Base-by-base conservation (phyloP, 2,329 filamentous ascomycete genomes). In the Aspergillus tanneri region DNA sequence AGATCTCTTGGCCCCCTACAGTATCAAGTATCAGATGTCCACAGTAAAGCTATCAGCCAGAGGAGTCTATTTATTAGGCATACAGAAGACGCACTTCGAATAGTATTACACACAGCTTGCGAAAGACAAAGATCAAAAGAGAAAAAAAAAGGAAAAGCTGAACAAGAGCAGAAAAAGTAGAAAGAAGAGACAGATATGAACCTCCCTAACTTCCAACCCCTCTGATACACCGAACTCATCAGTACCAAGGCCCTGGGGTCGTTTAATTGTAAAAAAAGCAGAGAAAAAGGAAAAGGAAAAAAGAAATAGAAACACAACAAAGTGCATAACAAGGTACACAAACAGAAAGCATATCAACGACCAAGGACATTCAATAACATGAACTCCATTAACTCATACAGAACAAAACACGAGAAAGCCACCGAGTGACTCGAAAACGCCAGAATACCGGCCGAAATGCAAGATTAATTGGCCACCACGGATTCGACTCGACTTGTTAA, bases 31-130 rank as follows among this genome's bases (percentile, higher is more conserved):
- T n/a, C n/a, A n/a, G n/a, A n/a, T n/a, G n/a, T n/a, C n/a, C n/a
- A n/a, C n/a, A n/a, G n/a, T n/a, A n/a, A n/a, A n/a, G n/a, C n/a
- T n/a, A n/a, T n/a, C n/a, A n/a, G n/a, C n/a, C n/a, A n/a, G n/a
- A n/a, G n/a, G 21, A 16, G 42, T 50, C 47, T 57, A 53, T 55
- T 46, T 32, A 54, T 52, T 49, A 57, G 38, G 47, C 19, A 35
- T 57, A 57, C 47, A 54, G 19, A 51, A 47, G 41, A 54, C 46
- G 51, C 55, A 40, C 57, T 61, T 62, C 50, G 53, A 56, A 48
- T 65, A 64, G 56, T 63, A 60, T 57, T 64, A 65, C 62, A 65
- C 18, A n/a, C 16, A 37, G 21, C 21, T 38, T 10, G 21, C 39
- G 18, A 22, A 30, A 47, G 12, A 36, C 6, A 10, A 34, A 48